Conservation (phyloP, 495 filamentous ascomycete genomes). For the Endocarpon pusillum region DNA sequence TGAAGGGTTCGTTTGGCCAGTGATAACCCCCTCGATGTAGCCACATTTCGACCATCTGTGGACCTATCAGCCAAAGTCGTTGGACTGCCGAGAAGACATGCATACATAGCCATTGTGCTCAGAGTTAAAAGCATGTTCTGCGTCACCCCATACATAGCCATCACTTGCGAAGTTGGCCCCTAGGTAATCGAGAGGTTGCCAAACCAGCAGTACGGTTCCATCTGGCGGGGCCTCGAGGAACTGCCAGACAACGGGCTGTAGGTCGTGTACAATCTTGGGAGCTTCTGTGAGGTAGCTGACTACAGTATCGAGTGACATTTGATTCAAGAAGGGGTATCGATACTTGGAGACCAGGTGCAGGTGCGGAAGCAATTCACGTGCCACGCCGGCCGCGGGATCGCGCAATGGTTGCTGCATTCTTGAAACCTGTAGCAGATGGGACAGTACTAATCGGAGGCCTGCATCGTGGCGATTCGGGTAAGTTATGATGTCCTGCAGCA, state of each 20-base stretch:
- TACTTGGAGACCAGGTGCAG: slow-evolving; percentile 70
- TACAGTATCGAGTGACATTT: slow-evolving; percentile 49
- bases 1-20: slow-evolving; percentile 43
- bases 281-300: slow-evolving; percentile 62
- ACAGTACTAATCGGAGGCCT: too few relatives aligned
- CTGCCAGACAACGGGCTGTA: slow-evolving; percentile 74
- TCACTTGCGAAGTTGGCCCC: slow-evolving; percentile 65
- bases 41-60: slow-evolving; percentile 62
- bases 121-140: slow-evolving; percentile 51
- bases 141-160: slow-evolving; percentile 77
- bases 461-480: too few relatives aligned
- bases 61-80: slow-evolving; percentile 4
- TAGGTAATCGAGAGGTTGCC: slow-evolving; percentile 58
- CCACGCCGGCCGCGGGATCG: too few relatives aligned
- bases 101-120: slow-evolving; percentile 65
- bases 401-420: too few relatives aligned
- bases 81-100: neutral
- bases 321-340: slow-evolving; percentile 48
- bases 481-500: too few relatives aligned
- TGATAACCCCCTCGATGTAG: slow-evolving; percentile 63
- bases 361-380: slow-evolving; percentile 48
- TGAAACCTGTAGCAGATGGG: too few relatives aligned
- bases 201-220: slow-evolving; percentile 65
- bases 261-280: slow-evolving; percentile 59
- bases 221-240: slow-evolving; percentile 69